Base-by-base conservation (phyloP, 192 early-diverging fungal species). In the Backusella australiensis region DNA sequence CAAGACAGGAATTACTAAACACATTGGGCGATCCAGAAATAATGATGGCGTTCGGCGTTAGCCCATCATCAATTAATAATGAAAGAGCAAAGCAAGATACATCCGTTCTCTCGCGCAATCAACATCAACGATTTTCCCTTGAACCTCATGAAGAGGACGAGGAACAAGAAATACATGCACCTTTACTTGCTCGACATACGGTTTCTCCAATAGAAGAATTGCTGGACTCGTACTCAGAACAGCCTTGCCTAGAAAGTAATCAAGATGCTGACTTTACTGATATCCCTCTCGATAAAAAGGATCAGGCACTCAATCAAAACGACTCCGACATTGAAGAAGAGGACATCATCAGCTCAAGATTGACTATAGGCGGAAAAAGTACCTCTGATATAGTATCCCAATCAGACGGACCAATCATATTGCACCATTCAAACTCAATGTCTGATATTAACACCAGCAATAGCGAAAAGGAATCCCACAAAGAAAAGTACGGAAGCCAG, bases 101-200 rank as follows among this genome's bases (percentile, higher is more conserved):
- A 26, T 26, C 42, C 9, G 29, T 29, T 7, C 6, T 21, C 5
- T 63, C 70, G 3, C 41, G 12, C 6, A 72, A 8, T 49, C 23
- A 21, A 72, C 11, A n/a, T 0, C 39, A 19, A 6, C 70, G 19
- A 15, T 26, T 29, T 44, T 17, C 46, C 12, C 15, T 46, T 14
- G 39, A 23, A 34, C 34, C 49, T 15, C 14, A 29, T 29, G 56
- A 63, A 26, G 56, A 63, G 8, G 73, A 53, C 23, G 75, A 75
- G 9, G 74, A 76, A 59, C 44, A 76, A 39, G 75, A 76, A 49
- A 49, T 76, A n/a, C 72, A 74, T 59, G 72, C 72, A 0, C 72
- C 72, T 36, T 21, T 74, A 21, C 21, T 74, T 63, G 56, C 26
- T 63, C 56, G 56, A 63, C 56, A 63, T 12, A 63, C 56, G 8